Evolutionary conservation across 2,329 filamentous ascomycete genomes (phyloP).

Genomic region (Fusarium sp.): DNA sequence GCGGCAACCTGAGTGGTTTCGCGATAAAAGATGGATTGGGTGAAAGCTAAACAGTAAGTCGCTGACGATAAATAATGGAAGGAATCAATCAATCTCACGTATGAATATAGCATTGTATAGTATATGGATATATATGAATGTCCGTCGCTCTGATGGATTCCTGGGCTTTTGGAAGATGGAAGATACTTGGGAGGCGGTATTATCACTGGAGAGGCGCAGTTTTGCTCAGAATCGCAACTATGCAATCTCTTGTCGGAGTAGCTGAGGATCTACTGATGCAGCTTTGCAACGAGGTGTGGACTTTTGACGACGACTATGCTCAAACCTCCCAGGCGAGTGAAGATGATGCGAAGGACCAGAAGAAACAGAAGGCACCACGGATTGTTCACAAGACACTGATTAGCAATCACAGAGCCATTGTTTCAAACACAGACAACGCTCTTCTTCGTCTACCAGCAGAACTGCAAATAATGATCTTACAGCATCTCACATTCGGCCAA

Average conservation of each 20-base stretch:
- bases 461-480: conserved; percentile 57
- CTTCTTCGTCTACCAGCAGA: conserved; percentile 57
- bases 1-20: not conserved
- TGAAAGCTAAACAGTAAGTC: not conserved
- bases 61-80: not conserved
- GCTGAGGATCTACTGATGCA: not conserved
- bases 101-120: not conserved
- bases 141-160: not conserved
- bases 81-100: not conserved
- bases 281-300: not conserved
- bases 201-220: too few species aligned
- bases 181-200: not conserved
- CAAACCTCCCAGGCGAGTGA: not conserved
- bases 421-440: not conserved
- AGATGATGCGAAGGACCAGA: not conserved
- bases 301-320: not conserved
- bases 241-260: not conserved
- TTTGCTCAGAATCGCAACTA: not conserved
- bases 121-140: not conserved
- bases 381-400: accelerated
- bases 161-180: not conserved
- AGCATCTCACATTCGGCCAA: conserved; percentile 57
- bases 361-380: not conserved
- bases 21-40: not conserved
- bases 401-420: accelerated